Conservation (phyloP, 768 basidiomycete species). For the Rhizopogon roseolus region DNA sequence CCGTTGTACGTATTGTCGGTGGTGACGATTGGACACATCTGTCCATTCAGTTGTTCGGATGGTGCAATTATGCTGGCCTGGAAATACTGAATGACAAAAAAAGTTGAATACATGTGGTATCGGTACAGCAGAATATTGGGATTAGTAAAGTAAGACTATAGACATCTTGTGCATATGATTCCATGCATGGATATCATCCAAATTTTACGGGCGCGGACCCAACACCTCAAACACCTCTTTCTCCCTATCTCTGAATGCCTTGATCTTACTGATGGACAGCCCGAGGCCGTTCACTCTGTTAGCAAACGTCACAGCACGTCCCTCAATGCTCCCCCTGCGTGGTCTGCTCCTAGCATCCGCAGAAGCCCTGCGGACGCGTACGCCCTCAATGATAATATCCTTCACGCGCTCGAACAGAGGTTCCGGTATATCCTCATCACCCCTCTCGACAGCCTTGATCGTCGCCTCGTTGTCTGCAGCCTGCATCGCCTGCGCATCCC, state of each 20-base stretch:
- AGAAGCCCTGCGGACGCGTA: conserved; percentile 12
- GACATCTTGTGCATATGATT: background rate
- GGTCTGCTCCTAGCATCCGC: conserved; percentile 27
- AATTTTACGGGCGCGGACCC: conserved; percentile 34
- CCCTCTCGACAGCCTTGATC: conserved; percentile 32
- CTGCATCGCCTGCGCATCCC: conserved; percentile 41
- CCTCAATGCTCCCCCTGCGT: conserved; percentile 49
- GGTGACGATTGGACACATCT: background rate
- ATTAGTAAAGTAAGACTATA: background rate
- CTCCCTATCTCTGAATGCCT: conserved; percentile 70
- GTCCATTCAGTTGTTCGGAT: too few relatives aligned
- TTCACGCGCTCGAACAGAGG: conserved; percentile 58
- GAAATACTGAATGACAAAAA: background rate
- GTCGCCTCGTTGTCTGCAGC: conserved; percentile 52
- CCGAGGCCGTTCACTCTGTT: conserved; percentile 76
- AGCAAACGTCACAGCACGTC: conserved; percentile 63
- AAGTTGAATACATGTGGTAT: background rate
- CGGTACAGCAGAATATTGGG: background rate
- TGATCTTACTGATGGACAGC: conserved; percentile 63
- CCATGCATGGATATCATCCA: background rate
- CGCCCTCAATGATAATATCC: conserved; percentile 53
- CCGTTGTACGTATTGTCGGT: background rate
- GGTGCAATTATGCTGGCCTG: background rate
- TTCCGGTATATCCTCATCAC: conserved; percentile 28
- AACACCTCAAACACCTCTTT: conserved; percentile 66